Base-by-base conservation (phyloP, 768 basidiomycete genomes). In the Russula abietina region DNA sequence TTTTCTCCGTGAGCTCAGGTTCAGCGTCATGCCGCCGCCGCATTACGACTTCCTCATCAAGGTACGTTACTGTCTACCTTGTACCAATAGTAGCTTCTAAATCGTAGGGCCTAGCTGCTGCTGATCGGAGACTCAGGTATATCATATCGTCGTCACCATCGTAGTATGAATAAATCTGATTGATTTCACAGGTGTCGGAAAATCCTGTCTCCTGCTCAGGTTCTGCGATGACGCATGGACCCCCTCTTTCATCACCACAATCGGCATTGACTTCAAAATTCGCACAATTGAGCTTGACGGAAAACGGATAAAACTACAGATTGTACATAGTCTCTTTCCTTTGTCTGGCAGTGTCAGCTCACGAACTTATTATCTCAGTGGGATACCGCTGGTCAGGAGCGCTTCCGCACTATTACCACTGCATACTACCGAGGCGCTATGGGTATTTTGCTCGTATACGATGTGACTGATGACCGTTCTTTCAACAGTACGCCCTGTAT, bases 201-300 rank as follows among this genome's bases (percentile, higher is more conserved):
- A 99, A 81, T 98, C 95, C 30, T 93, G 91, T 78, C 81, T 94
- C n/a, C 80, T 94, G 57, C 83, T 93, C 65, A 89, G 93, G 67
- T 99, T 99, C 85, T 98, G 94, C 74, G 97, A 98, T 79, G 97
- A 99, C 76, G 91, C 95, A 67, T 99, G 95, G 94, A 98, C 97
- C 38, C 95, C 95, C 53, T 94, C 91, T 49, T 98, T 98, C 80
- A 98, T 98, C 77, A 98, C 95, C 61, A 99, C 97, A 61, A 99
- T 99, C 75, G 97, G 96, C 62, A 95, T 98, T 69, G 94, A 97
- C 84, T 97, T 97, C 83, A 96, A 95, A 87, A 98, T 98, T 76
- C 87, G 96, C 38, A 98, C 95, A 56, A 98, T 98, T 73, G 95
- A 98, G 75, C 83, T 98, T 55, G 96, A 98, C 70, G 96, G 96